Evolutionary conservation across 108 stramenopile genomes (phyloP), one percentile per base, ranked within the genome.

Genomic region (Aurantiochytrium sp.): DNA sequence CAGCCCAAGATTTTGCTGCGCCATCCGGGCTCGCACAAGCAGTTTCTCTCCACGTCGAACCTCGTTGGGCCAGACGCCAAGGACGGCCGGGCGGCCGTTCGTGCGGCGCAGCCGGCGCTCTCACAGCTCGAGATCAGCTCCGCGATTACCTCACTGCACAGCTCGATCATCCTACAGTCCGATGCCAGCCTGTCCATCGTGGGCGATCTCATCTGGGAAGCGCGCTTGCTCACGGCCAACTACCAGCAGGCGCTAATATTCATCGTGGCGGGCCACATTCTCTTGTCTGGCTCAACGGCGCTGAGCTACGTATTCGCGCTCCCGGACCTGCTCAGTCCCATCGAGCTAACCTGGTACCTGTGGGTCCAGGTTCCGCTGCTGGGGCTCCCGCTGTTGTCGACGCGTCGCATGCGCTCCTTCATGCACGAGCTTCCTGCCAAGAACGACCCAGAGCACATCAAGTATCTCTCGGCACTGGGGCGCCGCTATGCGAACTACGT

Each of bases 121-220:
- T 48, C 27, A 24, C 42, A 41, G 30, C 30, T 81, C 8, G 73
- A 81, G 45, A 6, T 81, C 24, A 81, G 73, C 30, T 41, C 73
- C 12, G 45, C 73, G 32, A 41, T 81, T 21, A 48, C 42, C 73
- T 81, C 73, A 1, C 73, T 81, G 39, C 73, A 81, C 45, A 27
- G 24, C n/a, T 81, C 73, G 17, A 41, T 81, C 45, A 30, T 81
- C 24, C 27, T 81, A 24, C 42, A 81, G 45, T 81, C 73, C 12
- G 73, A 81, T 81, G 73, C 73, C 6, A 81, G 73, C 30, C 30
- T 81, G 15, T 41, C 73, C 19, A 81, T 81, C 73, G 73, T 81
- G 24, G 73, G 73, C 21, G 73, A 81, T 24, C 39, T 81, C 24
- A 81, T 81, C 32, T 41, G 73, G 42, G 73, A 81, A 48, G 39